Conservation (phyloP, 2,329 filamentous ascomycete genomes). For the Cladorrhinum sp. region DNA sequence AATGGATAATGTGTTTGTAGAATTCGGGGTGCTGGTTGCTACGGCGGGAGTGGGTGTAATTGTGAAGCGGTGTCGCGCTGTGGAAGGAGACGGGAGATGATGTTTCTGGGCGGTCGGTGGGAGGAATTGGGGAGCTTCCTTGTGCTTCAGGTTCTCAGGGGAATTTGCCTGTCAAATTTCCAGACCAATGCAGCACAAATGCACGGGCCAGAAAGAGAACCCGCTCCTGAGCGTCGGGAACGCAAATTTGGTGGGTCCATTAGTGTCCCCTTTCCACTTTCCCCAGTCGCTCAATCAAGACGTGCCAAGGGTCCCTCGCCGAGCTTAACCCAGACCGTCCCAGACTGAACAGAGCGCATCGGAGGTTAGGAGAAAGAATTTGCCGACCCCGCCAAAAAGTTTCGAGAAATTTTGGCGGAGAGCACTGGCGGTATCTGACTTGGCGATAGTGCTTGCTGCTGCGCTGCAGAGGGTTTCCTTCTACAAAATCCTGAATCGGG, state of each 20-base stretch:
- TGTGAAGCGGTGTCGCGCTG: slow-evolving; percentile 18
- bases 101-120: slow-evolving; percentile 29
- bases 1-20: slow-evolving; percentile 6
- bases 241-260: slow-evolving; percentile 21
- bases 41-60: slow-evolving; percentile 18
- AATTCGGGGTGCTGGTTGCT: slow-evolving; percentile 19
- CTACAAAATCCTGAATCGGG: slow-evolving; percentile 3
- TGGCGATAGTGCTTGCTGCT: slow-evolving; percentile 30
- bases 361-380: slow-evolving; percentile 27
- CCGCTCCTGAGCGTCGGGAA: slow-evolving; percentile 10
- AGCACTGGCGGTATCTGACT: slow-evolving; percentile 14
- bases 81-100: slow-evolving; percentile 21
- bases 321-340: slow-evolving; percentile 7
- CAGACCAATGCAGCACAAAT: slow-evolving; percentile 23
- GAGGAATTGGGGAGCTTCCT: slow-evolving; percentile 26
- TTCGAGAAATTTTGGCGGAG: slow-evolving; percentile 25
- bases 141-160: slow-evolving; percentile 33
- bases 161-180: slow-evolving; percentile 40
- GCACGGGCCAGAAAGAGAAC: slow-evolving; percentile 23
- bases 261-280: slow-evolving; percentile 23
- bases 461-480: slow-evolving; percentile 16
- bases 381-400: slow-evolving; percentile 28
- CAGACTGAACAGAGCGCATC: slow-evolving; percentile 5
- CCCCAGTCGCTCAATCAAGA: slow-evolving; percentile 20
- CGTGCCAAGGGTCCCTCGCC: slow-evolving; percentile 17